Base-by-base conservation (phyloP, 805 yeast species). In the Metschnikowia gruessii region DNA sequence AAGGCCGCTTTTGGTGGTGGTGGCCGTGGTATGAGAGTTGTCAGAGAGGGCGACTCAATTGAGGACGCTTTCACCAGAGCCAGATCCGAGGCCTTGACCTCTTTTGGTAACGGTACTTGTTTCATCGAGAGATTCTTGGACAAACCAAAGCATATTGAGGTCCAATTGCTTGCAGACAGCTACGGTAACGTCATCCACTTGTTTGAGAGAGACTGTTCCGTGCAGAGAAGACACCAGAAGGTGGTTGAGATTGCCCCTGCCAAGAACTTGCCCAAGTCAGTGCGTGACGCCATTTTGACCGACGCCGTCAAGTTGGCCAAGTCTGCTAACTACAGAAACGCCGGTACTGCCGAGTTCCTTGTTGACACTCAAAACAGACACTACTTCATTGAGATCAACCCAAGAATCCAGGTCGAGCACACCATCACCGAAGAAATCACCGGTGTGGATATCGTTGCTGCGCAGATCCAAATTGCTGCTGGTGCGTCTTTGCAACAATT, bases 1-100 rank as follows among this genome's bases (percentile, higher is more conserved):
- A 92, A 92, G 72, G 99, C 99, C 39, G 99, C 99, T 32, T 94
- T 87, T 63, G 99, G 99, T 67, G 99, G 99, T 73, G 99, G 99
- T 77, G 99, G 99, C 64, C 83, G 98, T 73, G 99, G 99, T 80
- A 94, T 92, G 98, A 84, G 99, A 74, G 99, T 92, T 42, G 99
- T 92, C 37, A 79, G 95, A 62, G 97, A 92, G 69, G 97, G 97
- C 60, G 99, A 94, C 59, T 88, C 84, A 66, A 81, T 92, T 49
- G 84, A 65, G 38, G 97, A 92, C 65, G 97, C 98, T 31, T 92
- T 94, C 74, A 72, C 77, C 61, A 85, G 99, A 71, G 98, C 98
- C 30, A 81, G 85, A 26, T 86, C 96, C 37, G 99, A 92, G 75
- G 98, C 98, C 50, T 77, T 82, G 61, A 80, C 97, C 33, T 83